These are phyloP conservation scores for Debaryomyces tyrocola DNA, from an alignment of 805 yeast species.

Conservation along the genomic window DNA sequence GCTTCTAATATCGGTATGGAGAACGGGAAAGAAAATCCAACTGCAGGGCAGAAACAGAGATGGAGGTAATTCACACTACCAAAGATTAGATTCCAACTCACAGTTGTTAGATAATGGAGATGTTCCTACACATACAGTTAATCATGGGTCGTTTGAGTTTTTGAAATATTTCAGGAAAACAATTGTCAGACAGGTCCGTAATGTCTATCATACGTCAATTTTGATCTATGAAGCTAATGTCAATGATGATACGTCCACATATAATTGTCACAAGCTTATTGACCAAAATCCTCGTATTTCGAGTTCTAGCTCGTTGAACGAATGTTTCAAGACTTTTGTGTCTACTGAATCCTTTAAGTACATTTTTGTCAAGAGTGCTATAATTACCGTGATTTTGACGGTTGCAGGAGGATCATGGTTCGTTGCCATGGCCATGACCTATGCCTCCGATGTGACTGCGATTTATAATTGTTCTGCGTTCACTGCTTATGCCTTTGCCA, in stretches of 20 bases:
- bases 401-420: constrained; percentile 86
- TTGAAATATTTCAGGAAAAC: constrained; percentile 33
- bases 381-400: constrained; percentile 59
- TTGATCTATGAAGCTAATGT: constrained; percentile 43
- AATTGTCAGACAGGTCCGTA: constrained; percentile 42
- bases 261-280: constrained; percentile 32
- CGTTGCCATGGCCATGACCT: constrained; percentile 74
- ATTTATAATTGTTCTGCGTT: constrained; percentile 89
- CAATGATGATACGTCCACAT: constrained; percentile 33
- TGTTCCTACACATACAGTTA: constrained; percentile 8
- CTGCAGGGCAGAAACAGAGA: constrained; percentile 10
- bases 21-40: constrained; percentile 29
- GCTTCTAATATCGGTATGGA: constrained; percentile 44
- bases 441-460: constrained; percentile 86
- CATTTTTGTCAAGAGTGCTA: constrained; percentile 41
- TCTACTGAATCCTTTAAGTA: constrained; percentile 49
- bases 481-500: constrained; percentile 81
- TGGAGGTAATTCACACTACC: constrained; percentile 19
- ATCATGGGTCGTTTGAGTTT: constrained; percentile 11
- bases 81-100: constrained; percentile 30
- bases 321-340: constrained; percentile 36
- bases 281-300: constrained; percentile 38
- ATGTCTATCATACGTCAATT: constrained; percentile 43
- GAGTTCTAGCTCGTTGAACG: constrained; percentile 28
- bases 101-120: constrained; percentile 19